Base-by-base conservation (phyloP, 2,329 filamentous ascomycete genomes). In the Mycocentrospora acerina region DNA sequence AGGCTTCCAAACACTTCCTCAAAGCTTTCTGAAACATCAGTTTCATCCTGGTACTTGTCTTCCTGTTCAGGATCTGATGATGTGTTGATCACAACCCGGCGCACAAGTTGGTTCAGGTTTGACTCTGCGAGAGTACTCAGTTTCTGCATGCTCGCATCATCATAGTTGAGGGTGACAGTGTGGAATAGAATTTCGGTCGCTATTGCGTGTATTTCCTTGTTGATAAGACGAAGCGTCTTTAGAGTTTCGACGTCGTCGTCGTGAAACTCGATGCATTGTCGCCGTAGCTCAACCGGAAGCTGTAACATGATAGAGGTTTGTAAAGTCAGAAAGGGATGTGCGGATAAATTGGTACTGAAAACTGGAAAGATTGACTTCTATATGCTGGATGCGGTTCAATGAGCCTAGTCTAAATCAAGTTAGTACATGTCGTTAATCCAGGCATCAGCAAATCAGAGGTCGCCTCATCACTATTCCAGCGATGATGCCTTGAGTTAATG, bases 171-270 rank as follows among this genome's bases (percentile, higher is more conserved):
- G n/a, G 25, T 24, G 3, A 31, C 38, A 3, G 19, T 32, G 22
- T 28, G 17, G 35, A 48, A 48, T 11, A 48, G 35, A 5, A 15
- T 22, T 25, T 48, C 41, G 24, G 35, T 37, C 3, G 41, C 35
- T 22, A 48, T 16, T 10, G 31, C 5, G n/a, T 28, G n/a, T 3
- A 36, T 14, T 9, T 32, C 18, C 27, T 32, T 43, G 28, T 36
- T 38, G 24, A 35, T 28, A 7, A 24, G 13, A 7, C 31, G 31
- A 16, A 32, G 12, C 10, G n/a, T n/a, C 7, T 32, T 32, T 4
- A 32, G 19, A 2, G 31, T 25, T 10, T 32, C 19, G 7, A 10
- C 4, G 12, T 32, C 31, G 24, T 32, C 22, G 29, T 19, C 4
- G 14, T 15, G 19, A n/a, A 5, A 16, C 24, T 32, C 18, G 22